Percentiles rank a stretch among this genome's conserved stretches.
Evolutionary conservation across 371 early-diverging fungal genomes (phyloP).

Genomic region (Mucor velutinosus): DNA sequence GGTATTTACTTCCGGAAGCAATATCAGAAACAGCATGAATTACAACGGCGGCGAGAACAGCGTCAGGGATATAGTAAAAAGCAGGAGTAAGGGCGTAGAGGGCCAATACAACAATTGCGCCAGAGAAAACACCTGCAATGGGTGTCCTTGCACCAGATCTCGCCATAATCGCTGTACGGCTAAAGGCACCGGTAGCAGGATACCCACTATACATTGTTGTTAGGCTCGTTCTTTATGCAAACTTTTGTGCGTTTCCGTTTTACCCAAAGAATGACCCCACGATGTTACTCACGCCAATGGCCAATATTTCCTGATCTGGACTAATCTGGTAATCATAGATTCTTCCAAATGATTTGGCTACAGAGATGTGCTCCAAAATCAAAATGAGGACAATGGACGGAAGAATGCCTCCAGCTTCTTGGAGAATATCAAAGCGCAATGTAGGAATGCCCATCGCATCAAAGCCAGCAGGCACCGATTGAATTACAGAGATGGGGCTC

Average conservation of each 20-base stretch:
- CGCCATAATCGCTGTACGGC: conserved; percentile 83
- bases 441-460: conserved; percentile 55
- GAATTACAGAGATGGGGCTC: conserved; percentile 55
- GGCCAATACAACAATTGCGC: conserved; percentile 71
- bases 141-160: conserved; percentile 84
- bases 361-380: conserved; percentile 82
- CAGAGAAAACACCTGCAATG: conserved; percentile 77
- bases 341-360: conserved; percentile 73
- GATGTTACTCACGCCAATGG: conserved; percentile 82
- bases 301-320: conserved; percentile 85
- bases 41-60: conserved; percentile 79
- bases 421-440: conserved; percentile 41
- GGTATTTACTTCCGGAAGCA: conserved; percentile 34
- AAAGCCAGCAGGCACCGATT: conserved; percentile 71
- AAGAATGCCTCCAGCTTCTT: conserved; percentile 47
- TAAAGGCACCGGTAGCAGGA: conserved; percentile 91
- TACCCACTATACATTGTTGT: conserved; percentile 55
- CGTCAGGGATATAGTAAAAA: conserved; percentile 85
- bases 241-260: not conserved
- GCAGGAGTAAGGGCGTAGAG: conserved; percentile 79
- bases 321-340: conserved; percentile 55
- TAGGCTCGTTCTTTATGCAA: conserved; percentile 18
- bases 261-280: conserved; percentile 80
- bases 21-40: conserved; percentile 71
- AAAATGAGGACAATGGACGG: conserved; percentile 69